phyloP scores from a whole-genome alignment of 1,284 basidiomycete genomes.

The Chalciporus sp. region DNA sequence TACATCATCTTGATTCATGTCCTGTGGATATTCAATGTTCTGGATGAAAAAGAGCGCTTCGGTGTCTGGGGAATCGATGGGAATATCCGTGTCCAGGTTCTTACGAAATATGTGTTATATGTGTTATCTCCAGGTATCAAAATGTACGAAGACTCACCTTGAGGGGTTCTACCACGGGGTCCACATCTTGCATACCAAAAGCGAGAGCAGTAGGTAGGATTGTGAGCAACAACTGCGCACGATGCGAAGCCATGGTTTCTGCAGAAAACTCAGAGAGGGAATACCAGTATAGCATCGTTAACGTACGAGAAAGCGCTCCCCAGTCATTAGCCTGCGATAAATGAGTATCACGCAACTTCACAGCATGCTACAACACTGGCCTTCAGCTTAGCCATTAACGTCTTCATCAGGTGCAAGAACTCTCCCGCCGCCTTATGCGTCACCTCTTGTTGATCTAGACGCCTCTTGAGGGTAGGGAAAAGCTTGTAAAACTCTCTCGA shows the following conservation, averaged over 20 bases:
- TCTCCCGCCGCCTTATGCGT: constrained; percentile 55
- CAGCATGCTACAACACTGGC: constrained; percentile 29
- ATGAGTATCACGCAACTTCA: neutral
- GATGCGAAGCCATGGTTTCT: constrained; percentile 61
- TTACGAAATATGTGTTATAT: too few relatives aligned
- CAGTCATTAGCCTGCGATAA: constrained; percentile 56
- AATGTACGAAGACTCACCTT: constrained; percentile 39
- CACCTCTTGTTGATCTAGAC: constrained; percentile 47
- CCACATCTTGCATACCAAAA: constrained; percentile 47
- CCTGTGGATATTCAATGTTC: constrained; percentile 21
- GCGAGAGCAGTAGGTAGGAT: constrained; percentile 48
- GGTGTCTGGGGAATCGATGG: constrained; percentile 40
- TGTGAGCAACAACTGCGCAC: constrained; percentile 45
- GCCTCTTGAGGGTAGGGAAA: constrained; percentile 48
- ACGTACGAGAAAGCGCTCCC: constrained; percentile 60
- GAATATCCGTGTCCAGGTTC: constrained; percentile 52
- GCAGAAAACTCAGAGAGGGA: constrained; percentile 1
- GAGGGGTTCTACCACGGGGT: constrained; percentile 46
- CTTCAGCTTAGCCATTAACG: constrained; percentile 67
- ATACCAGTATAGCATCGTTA: neutral
- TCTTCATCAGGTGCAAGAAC: constrained; percentile 59
- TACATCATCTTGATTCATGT: constrained; percentile 27
- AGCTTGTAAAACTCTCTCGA: constrained; percentile 57
- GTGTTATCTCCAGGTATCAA: neutral
- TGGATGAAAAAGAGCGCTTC: constrained; percentile 40